These are phyloP conservation scores for Mitragyna speciosa DNA, from an alignment of 257 asterid species.

Conservation along the genomic window DNA sequence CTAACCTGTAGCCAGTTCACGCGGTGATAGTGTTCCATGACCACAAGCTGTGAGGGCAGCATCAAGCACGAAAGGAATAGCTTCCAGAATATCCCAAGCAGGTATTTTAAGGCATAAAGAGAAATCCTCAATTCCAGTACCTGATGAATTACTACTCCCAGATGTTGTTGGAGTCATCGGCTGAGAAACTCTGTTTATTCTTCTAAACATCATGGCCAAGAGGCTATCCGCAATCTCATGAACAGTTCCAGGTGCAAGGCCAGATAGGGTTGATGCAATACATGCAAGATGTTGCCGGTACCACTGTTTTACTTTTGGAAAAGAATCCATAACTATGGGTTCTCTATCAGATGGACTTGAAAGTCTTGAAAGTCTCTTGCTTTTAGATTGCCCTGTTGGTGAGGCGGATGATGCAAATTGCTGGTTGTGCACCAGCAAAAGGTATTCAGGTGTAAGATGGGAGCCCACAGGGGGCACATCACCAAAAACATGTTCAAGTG, in stretches of 20 bases:
- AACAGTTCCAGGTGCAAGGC: slow-evolving; percentile 85
- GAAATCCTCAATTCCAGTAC: slow-evolving; percentile 64
- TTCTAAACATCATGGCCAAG: slow-evolving; percentile 79
- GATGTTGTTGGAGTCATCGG: slow-evolving; percentile 66
- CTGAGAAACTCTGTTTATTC: slow-evolving; percentile 61
- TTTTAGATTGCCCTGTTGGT: slow-evolving; percentile 44
- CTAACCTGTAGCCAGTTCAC: slow-evolving; percentile 93
- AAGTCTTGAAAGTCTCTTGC: slow-evolving; percentile 51
- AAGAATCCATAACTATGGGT: slow-evolving; percentile 76
- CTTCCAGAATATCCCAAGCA: slow-evolving; percentile 99
- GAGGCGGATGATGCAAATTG: slow-evolving; percentile 58
- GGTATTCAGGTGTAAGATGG: slow-evolving; percentile 78
- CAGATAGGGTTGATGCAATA: slow-evolving; percentile 77
- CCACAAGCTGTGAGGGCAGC: slow-evolving; percentile 95
- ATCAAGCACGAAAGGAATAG: slow-evolving; percentile 95
- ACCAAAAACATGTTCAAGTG: slow-evolving; percentile 66
- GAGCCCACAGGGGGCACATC: slow-evolving; percentile 72
- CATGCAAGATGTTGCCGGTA: slow-evolving; percentile 89
- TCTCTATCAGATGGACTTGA: slow-evolving; percentile 50
- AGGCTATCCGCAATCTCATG: slow-evolving; percentile 88
- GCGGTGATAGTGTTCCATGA: slow-evolving; percentile 88
- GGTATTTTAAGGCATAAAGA: slow-evolving; percentile 70
- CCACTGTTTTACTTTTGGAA: slow-evolving; percentile 91
- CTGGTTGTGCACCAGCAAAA: slow-evolving; percentile 69
- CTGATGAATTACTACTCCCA: slow-evolving; percentile 74